Evolutionary conservation across 768 basidiomycete species (phyloP), one percentile per base, ranked within the genome.

Genomic region (Cyclocybe cylindracea): DNA sequence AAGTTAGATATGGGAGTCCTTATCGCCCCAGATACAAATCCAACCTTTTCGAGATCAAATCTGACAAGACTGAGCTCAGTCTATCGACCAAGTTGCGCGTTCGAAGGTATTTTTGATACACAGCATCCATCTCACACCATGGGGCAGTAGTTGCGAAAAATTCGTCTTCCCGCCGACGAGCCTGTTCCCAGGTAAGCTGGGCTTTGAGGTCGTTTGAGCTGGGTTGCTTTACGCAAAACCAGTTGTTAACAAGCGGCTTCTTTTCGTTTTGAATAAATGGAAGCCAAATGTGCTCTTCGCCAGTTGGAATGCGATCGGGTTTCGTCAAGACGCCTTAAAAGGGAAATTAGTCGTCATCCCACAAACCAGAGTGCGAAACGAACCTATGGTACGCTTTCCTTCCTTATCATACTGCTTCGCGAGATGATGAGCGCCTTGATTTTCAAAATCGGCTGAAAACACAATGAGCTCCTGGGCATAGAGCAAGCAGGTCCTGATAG

Each of bases 321-420:
- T 91, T 90, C 0, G 87, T 91, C 16, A 89, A 73, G 13, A 89
- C 85, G 43, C 87, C 87, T 87, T 3, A 5, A 11, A 33, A 4
- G 32, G 10, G 32, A 11, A 13, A 18, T 32, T 37, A 39, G 31
- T 44, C 7, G 32, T 34, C 11, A 24, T 19, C 24, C 11, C 19
- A 11, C 39, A 14, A 18, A 7, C 4, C 34, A 0, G 14, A 38
- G 34, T 2, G 46, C 13, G 48, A 47, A n/a, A 18, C 77, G 11
- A 54, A 87, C 89, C 88, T 11, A 91, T 85, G 0, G 88, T 91
- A 4, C 87, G 76, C 44, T 75, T 76, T 0, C 89, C 87, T 1
- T 79, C 68, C 0, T 83, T 80, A 54, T 91, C 88, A 43, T 78
- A 68, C 10, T 69, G 44, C 58, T 83, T 85, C 0, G 86, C 82